Base-by-base conservation (phyloP, 2,329 filamentous ascomycete genomes). In the Lachnellula arida region DNA sequence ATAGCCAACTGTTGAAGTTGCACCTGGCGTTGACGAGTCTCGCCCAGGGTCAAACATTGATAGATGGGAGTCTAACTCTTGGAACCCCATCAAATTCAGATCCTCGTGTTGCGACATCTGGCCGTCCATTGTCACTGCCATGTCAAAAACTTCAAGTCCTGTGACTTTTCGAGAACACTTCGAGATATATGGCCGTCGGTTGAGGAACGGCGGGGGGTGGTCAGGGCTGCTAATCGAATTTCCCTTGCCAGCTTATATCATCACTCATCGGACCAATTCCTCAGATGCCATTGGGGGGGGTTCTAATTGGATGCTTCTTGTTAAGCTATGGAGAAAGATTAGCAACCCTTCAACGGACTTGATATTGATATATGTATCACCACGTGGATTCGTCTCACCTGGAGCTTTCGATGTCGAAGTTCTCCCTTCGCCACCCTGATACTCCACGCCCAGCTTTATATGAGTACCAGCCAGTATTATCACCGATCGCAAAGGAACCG, bases 1-100 rank as follows among this genome's bases (percentile, higher is more conserved):
- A 55, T 62, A 64, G 52, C 58, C 58, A 54, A 60, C 60, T 48
- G 63, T 64, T 58, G 66, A 68, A 48, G 66, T 60, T 49, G 61
- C 60, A 60, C 59, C 63, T 42, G 66, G 63, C 17, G 66, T 65
- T 37, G 66, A 67, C 47, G 65, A 64, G 28, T 65, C 65, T 59
- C 59, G 60, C 22, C 51, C 58, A 37, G 55, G 56, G 56, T 71
- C 69, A 51, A 70, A 70, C 60, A 70, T 68, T 53, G 68, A 65
- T 37, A 72, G 63, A 58, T 72, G 70, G 55, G 70, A 71, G 60
- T 71, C 69, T 54, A 71, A 58, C 62, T 71, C 69, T 64, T 70
- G 65, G 48, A 68, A 60, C 34, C 70, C 68, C 67, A 69, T 71
- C 60, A 70, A 61, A 66, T 66, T 66, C 55, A 71, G 60, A 65